These are phyloP conservation scores for Penicillium chermesinum DNA, from an alignment of 495 filamentous ascomycete species.

Conservation along the genomic window DNA sequence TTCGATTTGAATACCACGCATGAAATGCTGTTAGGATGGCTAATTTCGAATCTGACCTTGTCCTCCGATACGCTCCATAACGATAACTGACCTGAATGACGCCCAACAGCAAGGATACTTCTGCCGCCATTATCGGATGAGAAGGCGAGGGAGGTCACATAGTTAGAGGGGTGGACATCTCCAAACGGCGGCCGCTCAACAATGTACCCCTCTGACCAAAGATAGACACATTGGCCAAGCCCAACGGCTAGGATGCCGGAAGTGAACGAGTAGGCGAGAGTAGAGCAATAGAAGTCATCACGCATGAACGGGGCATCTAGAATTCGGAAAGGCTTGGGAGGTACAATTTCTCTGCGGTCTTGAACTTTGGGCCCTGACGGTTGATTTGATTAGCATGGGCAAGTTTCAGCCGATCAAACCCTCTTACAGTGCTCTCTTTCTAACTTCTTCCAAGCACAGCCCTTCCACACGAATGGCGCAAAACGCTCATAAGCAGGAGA, in stretches of 20 bases:
- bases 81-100: slow-evolving; percentile 60
- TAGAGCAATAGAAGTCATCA: slow-evolving; percentile 94
- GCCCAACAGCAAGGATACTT: slow-evolving; percentile 79
- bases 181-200: slow-evolving; percentile 43
- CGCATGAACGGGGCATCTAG: slow-evolving; percentile 82
- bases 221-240: slow-evolving; percentile 73
- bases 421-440: slow-evolving; percentile 47
- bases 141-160: slow-evolving; percentile 82
- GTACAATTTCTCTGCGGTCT: slow-evolving; percentile 39
- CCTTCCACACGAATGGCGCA: slow-evolving; percentile 49
- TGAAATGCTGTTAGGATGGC: slow-evolving; percentile 64
- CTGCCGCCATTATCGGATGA: slow-evolving; percentile 73
- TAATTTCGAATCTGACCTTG: slow-evolving; percentile 66
- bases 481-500: slow-evolving; percentile 31
- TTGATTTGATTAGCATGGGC: not conserved
- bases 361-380: slow-evolving; percentile 19
- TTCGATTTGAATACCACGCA: slow-evolving; percentile 67
- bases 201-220: slow-evolving; percentile 75
- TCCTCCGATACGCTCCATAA: slow-evolving; percentile 57
- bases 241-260: slow-evolving; percentile 78
- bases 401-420: not conserved
- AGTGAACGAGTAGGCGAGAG: slow-evolving; percentile 75
- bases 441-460: slow-evolving; percentile 54
- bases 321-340: slow-evolving; percentile 75
- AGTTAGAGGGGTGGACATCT: slow-evolving; percentile 41